phyloP scores from a whole-genome alignment of 306 rosid genomes.

The Malus orientalis region DNA sequence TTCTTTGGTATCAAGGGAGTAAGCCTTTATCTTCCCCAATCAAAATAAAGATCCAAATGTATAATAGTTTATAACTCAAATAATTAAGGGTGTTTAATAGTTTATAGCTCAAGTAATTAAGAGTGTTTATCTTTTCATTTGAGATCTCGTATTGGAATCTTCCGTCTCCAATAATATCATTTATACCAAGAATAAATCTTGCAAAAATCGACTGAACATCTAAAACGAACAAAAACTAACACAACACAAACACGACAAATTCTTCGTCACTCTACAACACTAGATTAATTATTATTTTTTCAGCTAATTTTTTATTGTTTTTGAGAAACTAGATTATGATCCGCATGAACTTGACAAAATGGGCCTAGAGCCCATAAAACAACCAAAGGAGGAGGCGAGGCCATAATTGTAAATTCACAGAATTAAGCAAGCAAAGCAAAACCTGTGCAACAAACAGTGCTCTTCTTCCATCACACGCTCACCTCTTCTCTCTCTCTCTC shows the following conservation, averaged over 20 bases:
- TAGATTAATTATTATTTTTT: too few relatives aligned
- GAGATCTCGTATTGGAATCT: too few relatives aligned
- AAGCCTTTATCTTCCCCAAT: too few relatives aligned
- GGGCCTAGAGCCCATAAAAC: neutral
- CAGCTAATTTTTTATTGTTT: too few relatives aligned
- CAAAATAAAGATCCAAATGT: too few relatives aligned
- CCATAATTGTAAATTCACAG: neutral
- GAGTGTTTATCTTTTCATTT: neutral
- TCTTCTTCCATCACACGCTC: constrained; percentile 10
- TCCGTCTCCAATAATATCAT: neutral
- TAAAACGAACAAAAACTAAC: neutral
- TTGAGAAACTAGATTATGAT: neutral
- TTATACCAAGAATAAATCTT: too few relatives aligned
- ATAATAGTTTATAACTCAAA: too few relatives aligned
- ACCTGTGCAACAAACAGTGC: neutral
- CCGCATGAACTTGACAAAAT: neutral
- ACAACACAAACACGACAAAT: neutral
- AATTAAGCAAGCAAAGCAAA: neutral
- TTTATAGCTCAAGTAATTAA: too few relatives aligned
- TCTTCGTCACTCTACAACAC: neutral
- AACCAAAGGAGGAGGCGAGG: neutral
- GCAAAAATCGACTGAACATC: neutral
- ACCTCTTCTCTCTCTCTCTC: neutral
- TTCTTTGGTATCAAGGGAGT: too few relatives aligned
- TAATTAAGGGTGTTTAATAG: too few relatives aligned